Evolutionary conservation across 108 stramenopile genomes (phyloP).

Genomic region (Cyclostephanos tholiformis): DNA sequence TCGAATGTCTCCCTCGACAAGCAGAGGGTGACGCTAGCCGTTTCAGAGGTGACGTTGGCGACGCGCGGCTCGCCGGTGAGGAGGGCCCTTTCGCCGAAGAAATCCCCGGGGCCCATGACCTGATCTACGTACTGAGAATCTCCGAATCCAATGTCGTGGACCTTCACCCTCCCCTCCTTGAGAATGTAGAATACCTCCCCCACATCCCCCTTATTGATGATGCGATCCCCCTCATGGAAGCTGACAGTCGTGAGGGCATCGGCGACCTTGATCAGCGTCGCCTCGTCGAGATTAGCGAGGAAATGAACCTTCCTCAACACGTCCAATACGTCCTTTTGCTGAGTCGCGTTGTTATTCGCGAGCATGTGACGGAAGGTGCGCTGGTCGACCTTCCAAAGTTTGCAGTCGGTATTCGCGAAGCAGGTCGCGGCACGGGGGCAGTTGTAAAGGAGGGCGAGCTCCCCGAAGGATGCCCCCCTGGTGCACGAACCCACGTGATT

Average conservation of each 20-base stretch:
- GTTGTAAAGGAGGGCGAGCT: constrained; percentile 88
- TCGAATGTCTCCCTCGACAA: constrained; percentile 82
- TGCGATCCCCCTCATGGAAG: constrained; percentile 84
- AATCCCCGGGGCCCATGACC: constrained; percentile 75
- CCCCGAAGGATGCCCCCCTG: constrained; percentile 89
- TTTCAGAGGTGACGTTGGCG: constrained; percentile 78
- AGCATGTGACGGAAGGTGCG: constrained; percentile 89
- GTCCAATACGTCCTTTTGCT: constrained; percentile 60
- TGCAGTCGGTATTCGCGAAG: constrained; percentile 73
- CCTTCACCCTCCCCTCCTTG: constrained; percentile 85
- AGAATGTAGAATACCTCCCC: constrained; percentile 95
- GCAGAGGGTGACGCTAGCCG: constrained; percentile 70
- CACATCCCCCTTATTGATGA: constrained; percentile 87
- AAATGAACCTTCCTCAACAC: constrained; percentile 64
- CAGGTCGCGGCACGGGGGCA: constrained; percentile 91
- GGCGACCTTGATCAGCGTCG: constrained; percentile 71
- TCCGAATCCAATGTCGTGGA: constrained; percentile 83
- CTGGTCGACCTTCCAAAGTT: constrained; percentile 88
- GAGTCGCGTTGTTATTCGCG: constrained; percentile 79
- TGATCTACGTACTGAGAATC: constrained; percentile 79
- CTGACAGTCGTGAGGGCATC: constrained; percentile 83
- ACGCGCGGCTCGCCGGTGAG: constrained; percentile 93
- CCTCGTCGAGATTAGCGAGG: constrained; percentile 75
- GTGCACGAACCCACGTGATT: constrained; percentile 82
- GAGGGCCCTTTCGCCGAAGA: constrained; percentile 96